Evolutionary conservation across 176 grass and related monocot genomes (phyloP).

Genomic region (Paspalum notatum): DNA sequence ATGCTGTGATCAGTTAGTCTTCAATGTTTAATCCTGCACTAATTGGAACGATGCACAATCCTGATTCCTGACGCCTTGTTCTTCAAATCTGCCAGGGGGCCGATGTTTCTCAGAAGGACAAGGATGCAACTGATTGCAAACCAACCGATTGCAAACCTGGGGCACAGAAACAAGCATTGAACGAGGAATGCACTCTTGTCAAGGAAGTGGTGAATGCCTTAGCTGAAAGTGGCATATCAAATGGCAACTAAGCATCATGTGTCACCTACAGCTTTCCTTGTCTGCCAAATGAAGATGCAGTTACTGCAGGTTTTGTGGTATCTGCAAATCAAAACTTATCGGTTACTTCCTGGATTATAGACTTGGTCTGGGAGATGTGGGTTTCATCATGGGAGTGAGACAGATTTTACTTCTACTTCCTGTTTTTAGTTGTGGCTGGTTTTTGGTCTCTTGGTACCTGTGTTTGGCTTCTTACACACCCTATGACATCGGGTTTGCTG

Average conservation of each 20-base stretch:
- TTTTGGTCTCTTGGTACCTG: constrained; percentile 18
- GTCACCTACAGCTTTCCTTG: constrained; percentile 24
- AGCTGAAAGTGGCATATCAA: constrained; percentile 39
- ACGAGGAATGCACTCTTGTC: constrained; percentile 45
- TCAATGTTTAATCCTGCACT: no score
- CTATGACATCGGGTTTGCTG: constrained; percentile 38
- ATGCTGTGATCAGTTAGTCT: no score
- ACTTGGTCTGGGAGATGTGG: not conserved
- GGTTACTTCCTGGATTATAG: constrained; percentile 16
- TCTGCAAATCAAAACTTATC: constrained; percentile 26
- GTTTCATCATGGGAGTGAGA: not conserved
- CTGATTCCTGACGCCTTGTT: constrained; percentile 32
- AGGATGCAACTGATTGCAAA: constrained; percentile 44
- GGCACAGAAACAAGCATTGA: no score
- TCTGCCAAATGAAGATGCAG: constrained; percentile 1
- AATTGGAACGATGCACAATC: not conserved
- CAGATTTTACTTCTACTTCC: constrained; percentile 26
- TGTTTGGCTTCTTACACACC: constrained; percentile 34
- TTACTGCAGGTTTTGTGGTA: constrained; percentile 21
- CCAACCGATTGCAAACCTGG: not conserved
- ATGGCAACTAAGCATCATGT: constrained; percentile 52
- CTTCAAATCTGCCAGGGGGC: constrained; percentile 41
- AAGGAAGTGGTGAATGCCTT: constrained; percentile 25
- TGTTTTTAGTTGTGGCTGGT: constrained; percentile 35
- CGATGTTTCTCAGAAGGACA: constrained; percentile 58